Percentiles rank a stretch among this genome's conserved stretches.
These are phyloP conservation scores for Detonula confervacea DNA, from an alignment of 352 stramenopile genomes.

Conservation along the genomic window DNA sequence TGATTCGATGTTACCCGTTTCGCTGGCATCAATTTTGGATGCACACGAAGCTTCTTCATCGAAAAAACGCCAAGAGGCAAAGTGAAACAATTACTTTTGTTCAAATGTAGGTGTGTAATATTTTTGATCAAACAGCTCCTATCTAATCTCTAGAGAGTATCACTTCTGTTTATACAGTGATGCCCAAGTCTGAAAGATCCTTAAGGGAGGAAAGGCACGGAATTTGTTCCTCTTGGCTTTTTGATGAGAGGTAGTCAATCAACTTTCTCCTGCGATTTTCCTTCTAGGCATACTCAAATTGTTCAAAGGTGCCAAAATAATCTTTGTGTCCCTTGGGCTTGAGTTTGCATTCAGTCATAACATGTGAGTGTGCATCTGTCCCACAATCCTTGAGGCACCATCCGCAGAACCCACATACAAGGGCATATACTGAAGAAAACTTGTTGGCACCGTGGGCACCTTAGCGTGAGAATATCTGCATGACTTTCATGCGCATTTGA, in stretches of 20 bases:
- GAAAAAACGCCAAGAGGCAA: background rate
- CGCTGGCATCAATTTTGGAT: background rate
- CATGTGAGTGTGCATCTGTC: background rate
- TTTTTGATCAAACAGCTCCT: too few relatives aligned
- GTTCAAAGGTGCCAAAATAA: conserved; percentile 4
- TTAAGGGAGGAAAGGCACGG: background rate
- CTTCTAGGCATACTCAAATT: background rate
- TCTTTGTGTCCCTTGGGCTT: background rate
- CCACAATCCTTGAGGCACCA: background rate
- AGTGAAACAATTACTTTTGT: too few relatives aligned
- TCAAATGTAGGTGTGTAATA: too few relatives aligned
- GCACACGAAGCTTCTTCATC: background rate
- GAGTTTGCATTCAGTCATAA: background rate
- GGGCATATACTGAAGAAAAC: background rate
- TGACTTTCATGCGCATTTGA: background rate
- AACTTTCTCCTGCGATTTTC: background rate
- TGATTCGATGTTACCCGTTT: background rate
- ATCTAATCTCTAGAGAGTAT: too few relatives aligned
- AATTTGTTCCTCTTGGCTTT: background rate
- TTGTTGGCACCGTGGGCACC: background rate
- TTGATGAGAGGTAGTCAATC: background rate
- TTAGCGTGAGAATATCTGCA: background rate
- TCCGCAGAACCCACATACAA: background rate
- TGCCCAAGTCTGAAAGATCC: background rate
- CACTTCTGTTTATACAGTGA: background rate